Evolutionary conservation across 2,329 filamentous ascomycete species (phyloP), one percentile per base, ranked within the genome.

Genomic region (Talaromyces sp.): DNA sequence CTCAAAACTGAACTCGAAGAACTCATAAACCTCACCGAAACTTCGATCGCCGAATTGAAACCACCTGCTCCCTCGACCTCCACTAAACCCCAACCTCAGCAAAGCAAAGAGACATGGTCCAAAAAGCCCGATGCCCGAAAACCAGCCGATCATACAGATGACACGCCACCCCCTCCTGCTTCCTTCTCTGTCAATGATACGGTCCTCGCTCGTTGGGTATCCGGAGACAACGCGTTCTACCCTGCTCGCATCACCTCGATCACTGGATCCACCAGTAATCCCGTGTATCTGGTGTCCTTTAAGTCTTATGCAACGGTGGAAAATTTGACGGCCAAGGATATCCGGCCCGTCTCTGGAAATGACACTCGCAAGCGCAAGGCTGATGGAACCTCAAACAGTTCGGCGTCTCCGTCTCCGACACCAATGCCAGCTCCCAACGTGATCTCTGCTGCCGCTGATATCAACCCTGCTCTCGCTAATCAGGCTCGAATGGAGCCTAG

Each of bases 241-340:
- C 88, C 91, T 41, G 94, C 92, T 37, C 87, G 90, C 66, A 96
- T 99, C 72, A 93, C 91, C 47, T 92, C 89, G 47, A 92, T 97
- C 65, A 97, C 93, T 19, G 94, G 94, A 53, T 96, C 91, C 8
- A 87, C 88, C n/a, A 89, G 86, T 39, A 89, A 90, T 47, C 93
- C 92, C 32, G 90, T 97, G 58, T 99, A 97, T 72, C 88, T 90
- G 43, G 92, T 99, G 72, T 94, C 89, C 64, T 99, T 97, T 80
- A 93, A 95, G 76, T 90, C 86, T 66, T 97, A 97, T 76, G 70
- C 71, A 45, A 91, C 83, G 19, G 90, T 88, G 41, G 91, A 96
- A 73, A 94, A 89, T 30, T 76, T 96, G 55, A 84, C 87, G 55
- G 85, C 88, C 56, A 87, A 88, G 72, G 91, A 97, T 67, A 90